Base-by-base conservation (phyloP, 305 asterid genomes). In the Coffea humblotiana region DNA sequence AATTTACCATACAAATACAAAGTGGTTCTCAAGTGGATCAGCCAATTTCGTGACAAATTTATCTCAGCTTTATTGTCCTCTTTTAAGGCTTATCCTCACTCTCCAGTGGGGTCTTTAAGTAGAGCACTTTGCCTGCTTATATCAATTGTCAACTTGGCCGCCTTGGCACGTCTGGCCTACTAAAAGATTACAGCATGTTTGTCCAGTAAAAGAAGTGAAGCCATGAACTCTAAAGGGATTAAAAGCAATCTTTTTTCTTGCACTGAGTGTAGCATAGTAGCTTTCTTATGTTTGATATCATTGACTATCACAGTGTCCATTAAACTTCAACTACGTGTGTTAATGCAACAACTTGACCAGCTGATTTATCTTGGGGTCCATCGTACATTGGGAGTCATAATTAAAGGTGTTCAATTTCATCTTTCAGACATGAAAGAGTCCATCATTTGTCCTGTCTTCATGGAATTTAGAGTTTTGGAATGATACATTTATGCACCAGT, bases 281-380 rank as follows among this genome's bases (percentile, higher is more conserved):
- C 66, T 77, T 82, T 80, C 69, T 66, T 74, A 4, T 82, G 84
- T 81, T 82, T 68, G 86, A 82, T 82, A 74, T 76, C 84, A 87
- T 92, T 90, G 93, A 92, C 94, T 64, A 85, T 81, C 80, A 90
- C 92, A 89, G 90, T 91, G 72, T 77, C 68, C 83, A 78, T 43
- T 71, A 9, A 48, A 48, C 52, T 48, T 48, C 52, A 9, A 79
- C 51, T 81, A 76, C 83, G 77, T 80, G 63, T 52, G 54, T 61
- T 54, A 66, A 78, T 43, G 21, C 25, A 48, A 76, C 49, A 43
- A 35, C 23, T 71, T 79, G 71, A 58, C 71, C 77, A 70, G n/a
- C 48, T 43, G 5, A 70, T 35, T 61, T 48, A 54, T 69, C 52
- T 66, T 63, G 83, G 84, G 90, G 85, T 83, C 87, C 82, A 81